Conservation (phyloP, 2,329 filamentous ascomycete genomes). For the Ceratocystis cacaofunesta region DNA sequence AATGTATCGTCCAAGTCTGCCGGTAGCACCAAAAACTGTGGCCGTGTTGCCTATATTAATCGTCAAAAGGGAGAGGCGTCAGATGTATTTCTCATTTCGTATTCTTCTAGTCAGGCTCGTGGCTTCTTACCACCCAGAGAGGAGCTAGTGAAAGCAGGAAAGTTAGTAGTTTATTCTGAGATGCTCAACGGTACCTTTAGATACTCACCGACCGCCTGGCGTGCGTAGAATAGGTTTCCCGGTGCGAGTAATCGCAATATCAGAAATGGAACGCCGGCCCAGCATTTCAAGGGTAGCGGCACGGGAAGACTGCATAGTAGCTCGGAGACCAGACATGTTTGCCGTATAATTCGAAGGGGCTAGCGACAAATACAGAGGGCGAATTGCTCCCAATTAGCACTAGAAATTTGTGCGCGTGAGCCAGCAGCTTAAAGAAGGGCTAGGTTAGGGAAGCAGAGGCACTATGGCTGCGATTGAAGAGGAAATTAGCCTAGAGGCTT, state of each 20-base stretch:
- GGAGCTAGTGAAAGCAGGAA: constrained; percentile 41
- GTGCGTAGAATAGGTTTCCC: constrained; percentile 87
- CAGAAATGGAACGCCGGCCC: constrained; percentile 47
- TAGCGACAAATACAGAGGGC: not conserved
- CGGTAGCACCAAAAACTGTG: constrained; percentile 94
- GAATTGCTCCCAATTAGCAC: not conserved
- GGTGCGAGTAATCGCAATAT: constrained; percentile 85
- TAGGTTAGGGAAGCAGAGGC: not conserved
- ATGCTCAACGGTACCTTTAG: not conserved
- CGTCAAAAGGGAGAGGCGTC: not conserved
- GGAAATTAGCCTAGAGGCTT: not conserved
- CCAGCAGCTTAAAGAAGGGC: not conserved
- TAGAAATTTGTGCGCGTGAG: not conserved
- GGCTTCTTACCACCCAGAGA: constrained; percentile 63
- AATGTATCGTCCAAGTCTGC: constrained; percentile 90
- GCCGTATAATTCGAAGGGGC: constrained; percentile 2
- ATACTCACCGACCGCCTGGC: constrained; percentile 70
- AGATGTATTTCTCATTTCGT: not conserved
- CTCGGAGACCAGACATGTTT: constrained; percentile 43
- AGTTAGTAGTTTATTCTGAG: constrained; percentile 21
- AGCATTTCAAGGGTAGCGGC: constrained; percentile 31
- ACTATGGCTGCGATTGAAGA: not conserved
- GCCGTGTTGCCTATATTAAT: constrained; percentile 63
- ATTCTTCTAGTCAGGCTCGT: not conserved
- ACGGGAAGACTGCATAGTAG: constrained; percentile 38